A percentile compares a stretch with the other conserved stretches of the same genome.
Conservation (phyloP, 2,329 filamentous ascomycete species). For the Calonectria leucothoes region DNA sequence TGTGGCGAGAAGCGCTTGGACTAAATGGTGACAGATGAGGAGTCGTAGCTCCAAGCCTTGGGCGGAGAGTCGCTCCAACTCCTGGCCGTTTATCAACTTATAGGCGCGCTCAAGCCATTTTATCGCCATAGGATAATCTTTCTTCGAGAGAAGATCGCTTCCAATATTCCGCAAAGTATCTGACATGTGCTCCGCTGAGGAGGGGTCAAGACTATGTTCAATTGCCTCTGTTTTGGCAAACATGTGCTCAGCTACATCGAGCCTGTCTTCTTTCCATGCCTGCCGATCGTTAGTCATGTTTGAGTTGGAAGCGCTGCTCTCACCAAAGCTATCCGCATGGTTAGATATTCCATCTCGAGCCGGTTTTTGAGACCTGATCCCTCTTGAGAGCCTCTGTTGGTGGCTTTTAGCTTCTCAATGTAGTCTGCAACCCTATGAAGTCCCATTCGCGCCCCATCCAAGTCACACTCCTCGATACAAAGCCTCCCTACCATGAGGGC, state of each 20-base stretch:
- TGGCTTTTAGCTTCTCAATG: conserved; percentile 42
- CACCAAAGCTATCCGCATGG: conserved; percentile 75
- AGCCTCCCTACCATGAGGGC: conserved; percentile 73
- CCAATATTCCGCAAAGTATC: conserved; percentile 81
- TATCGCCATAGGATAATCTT: conserved; percentile 65
- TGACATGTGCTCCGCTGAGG: conserved; percentile 69
- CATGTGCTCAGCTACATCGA: conserved; percentile 84
- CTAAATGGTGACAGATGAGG: conserved; percentile 72
- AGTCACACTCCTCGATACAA: conserved; percentile 61
- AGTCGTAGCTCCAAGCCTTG: conserved; percentile 74
- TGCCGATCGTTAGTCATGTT: conserved; percentile 49
- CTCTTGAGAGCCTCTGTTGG: background rate
- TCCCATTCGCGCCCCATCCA: conserved; percentile 68
- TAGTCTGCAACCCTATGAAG: conserved; percentile 74
- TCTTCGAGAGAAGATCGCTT: conserved; percentile 63
- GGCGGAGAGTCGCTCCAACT: conserved; percentile 65
- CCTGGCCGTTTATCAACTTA: conserved; percentile 66
- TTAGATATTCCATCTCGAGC: conserved; percentile 71
- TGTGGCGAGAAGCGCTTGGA: conserved; percentile 65
- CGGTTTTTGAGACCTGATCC: conserved; percentile 32
- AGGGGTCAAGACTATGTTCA: conserved; percentile 54
- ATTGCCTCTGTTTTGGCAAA: conserved; percentile 69
- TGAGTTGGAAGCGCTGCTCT: conserved; percentile 33
- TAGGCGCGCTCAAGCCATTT: conserved; percentile 82
- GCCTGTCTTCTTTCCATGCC: conserved; percentile 79